Percentiles rank a stretch among this genome's conserved stretches.
These are phyloP conservation scores for Exidia glandulosa DNA, from an alignment of 768 basidiomycete species.

Conservation along the genomic window DNA sequence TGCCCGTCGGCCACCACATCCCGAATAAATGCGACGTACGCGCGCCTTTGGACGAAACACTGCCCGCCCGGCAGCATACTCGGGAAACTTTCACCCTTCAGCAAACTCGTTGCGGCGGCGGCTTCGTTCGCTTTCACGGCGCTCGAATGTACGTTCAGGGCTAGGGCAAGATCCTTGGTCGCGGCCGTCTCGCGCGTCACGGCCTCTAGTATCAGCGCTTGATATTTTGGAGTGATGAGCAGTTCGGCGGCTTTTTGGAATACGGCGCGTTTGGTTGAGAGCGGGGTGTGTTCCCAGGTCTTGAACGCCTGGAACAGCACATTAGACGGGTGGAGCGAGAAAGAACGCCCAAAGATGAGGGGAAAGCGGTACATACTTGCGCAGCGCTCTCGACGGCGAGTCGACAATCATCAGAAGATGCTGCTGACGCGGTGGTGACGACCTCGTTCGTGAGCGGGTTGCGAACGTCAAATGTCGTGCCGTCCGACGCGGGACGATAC, in stretches of 20 bases:
- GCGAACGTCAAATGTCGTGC: constrained; percentile 33
- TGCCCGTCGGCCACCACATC: constrained; percentile 41
- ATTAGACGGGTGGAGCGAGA: too few relatives aligned
- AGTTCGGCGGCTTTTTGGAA: too few relatives aligned
- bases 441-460: constrained; percentile 32
- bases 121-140: too few relatives aligned
- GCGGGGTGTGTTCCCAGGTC: constrained; percentile 40
- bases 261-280: too few relatives aligned
- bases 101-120: constrained; percentile 24
- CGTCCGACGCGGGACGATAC: constrained; percentile 22
- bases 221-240: too few relatives aligned
- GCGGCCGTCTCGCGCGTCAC: too few relatives aligned
- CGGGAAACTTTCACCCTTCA: constrained; percentile 34
- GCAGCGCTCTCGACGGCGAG: constrained; percentile 6
- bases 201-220: too few relatives aligned
- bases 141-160: constrained; percentile 17
- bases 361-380: neutral
- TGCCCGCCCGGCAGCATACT: constrained; percentile 29
- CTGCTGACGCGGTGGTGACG: constrained; percentile 36
- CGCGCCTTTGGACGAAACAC: constrained; percentile 32
- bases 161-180: constrained; percentile 20
- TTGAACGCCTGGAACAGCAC: constrained; percentile 31
- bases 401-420: constrained; percentile 17
- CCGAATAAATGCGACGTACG: too few relatives aligned
- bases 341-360: too few relatives aligned